These are phyloP conservation scores for Metschnikowia henanensis DNA, from an alignment of 805 yeast genomes.

Conservation along the genomic window DNA sequence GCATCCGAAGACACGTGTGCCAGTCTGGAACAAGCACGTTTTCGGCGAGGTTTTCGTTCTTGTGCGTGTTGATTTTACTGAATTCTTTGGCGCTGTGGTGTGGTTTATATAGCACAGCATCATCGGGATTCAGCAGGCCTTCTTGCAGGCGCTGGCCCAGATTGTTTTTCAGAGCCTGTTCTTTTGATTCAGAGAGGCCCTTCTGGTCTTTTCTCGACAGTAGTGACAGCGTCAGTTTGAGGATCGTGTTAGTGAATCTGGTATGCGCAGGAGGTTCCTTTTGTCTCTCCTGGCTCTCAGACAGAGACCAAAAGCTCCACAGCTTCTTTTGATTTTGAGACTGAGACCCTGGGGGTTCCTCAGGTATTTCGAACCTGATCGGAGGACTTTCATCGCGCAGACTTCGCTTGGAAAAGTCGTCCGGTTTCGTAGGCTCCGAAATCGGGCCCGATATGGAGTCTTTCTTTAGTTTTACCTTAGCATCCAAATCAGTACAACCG, in stretches of 20 bases:
- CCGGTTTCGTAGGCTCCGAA: neutral
- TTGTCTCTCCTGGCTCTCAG: slow-evolving; percentile 2
- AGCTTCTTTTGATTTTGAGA: slow-evolving; percentile 22
- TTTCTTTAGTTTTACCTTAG: too few relatives aligned
- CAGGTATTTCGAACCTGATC: neutral
- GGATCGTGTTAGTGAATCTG: slow-evolving; percentile 29
- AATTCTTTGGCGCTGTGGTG: slow-evolving; percentile 41
- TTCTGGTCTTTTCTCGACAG: neutral
- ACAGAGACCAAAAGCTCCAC: slow-evolving; percentile 40
- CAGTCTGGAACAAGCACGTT: slow-evolving; percentile 44
- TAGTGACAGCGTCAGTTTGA: slow-evolving; percentile 30
- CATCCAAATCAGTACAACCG: too few relatives aligned
- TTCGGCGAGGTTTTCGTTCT: slow-evolving; percentile 41
- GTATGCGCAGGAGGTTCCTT: slow-evolving; percentile 6
- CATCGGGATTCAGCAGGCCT: slow-evolving; percentile 24
- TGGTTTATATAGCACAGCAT: slow-evolving; percentile 46
- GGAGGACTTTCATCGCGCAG: too few relatives aligned
- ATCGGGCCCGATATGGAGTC: too few relatives aligned
- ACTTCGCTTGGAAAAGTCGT: neutral
- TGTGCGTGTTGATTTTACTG: slow-evolving; percentile 43
- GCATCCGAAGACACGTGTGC: slow-evolving; percentile 37
- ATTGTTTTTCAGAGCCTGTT: neutral
- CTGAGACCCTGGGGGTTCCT: neutral
- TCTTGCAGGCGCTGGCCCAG: neutral
- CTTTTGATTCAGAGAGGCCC: neutral